These are phyloP conservation scores for Phytophthora podocarpi DNA, from an alignment of 352 stramenopile species.

Conservation along the genomic window DNA sequence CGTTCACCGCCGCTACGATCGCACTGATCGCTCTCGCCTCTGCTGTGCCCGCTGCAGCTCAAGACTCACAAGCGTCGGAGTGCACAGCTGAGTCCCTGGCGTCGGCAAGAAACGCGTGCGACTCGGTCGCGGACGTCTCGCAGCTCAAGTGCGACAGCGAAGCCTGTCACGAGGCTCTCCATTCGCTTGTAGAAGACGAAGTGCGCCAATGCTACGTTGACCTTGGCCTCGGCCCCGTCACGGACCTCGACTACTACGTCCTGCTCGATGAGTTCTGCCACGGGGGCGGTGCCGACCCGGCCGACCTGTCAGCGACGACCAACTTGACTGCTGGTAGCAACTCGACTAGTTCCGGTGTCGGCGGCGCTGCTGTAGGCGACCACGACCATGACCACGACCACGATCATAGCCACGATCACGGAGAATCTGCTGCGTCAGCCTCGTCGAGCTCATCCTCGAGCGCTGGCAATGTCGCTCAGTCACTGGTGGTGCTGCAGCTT, in stretches of 20 bases:
- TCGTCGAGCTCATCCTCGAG: slow-evolving; percentile 14
- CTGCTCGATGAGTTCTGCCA: slow-evolving; percentile 52
- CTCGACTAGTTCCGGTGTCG: slow-evolving; percentile 17
- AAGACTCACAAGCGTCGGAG: slow-evolving; percentile 23
- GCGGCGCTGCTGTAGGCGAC: slow-evolving; percentile 19
- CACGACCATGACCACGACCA: slow-evolving; percentile 8
- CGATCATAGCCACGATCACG: slow-evolving; percentile 5
- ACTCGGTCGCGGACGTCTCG: slow-evolving; percentile 42
- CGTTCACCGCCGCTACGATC: slow-evolving; percentile 4
- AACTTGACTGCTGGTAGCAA: slow-evolving; percentile 12
- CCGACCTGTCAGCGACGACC: slow-evolving; percentile 5
- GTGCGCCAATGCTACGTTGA: slow-evolving; percentile 40
- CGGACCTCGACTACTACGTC: slow-evolving; percentile 43
- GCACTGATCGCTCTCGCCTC: slow-evolving; percentile 7
- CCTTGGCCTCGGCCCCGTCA: slow-evolving; percentile 31
- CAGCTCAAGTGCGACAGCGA: slow-evolving; percentile 46
- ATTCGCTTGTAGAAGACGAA: slow-evolving; percentile 48
- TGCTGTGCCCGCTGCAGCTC: slow-evolving; percentile 3
- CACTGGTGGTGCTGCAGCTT: slow-evolving; percentile 9
- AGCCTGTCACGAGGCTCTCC: slow-evolving; percentile 42
- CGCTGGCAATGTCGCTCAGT: slow-evolving; percentile 5
- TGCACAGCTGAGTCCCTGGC: slow-evolving; percentile 31
- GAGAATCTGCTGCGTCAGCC: slow-evolving; percentile 10
- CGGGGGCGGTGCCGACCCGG: slow-evolving; percentile 42
- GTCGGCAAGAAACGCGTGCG: slow-evolving; percentile 36